Evolutionary conservation across 176 grass and related monocot species (phyloP), one percentile per base, ranked within the genome.

Genomic region (Musa troglodytarum): DNA sequence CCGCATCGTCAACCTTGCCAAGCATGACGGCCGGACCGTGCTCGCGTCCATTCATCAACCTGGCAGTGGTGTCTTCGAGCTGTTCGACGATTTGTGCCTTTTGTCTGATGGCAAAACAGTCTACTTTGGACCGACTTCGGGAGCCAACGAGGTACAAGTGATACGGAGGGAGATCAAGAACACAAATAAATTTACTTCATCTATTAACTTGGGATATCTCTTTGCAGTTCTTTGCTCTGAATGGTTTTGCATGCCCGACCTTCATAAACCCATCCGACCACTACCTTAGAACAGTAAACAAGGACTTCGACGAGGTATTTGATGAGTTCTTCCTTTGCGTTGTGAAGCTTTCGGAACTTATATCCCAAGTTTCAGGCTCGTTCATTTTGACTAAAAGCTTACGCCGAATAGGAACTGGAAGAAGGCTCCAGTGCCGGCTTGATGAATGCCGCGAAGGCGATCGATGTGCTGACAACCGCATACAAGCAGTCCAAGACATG

Each of bases 31-130:
- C 2, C 86, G 80, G 89, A 89, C 83, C 0, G 58, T 92, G 1
- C 21, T 92, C 13, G 75, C 81, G 8, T 86, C 89, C 13, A 84
- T 92, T 43, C 89, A 92, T 79, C 89, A 92, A 72, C 89, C 86
- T 4, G 63, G 85, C 23, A 81, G 80, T 71, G 85, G 83, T 9
- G 83, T 92, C 69, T 85, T 92, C 14, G 77, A 82, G 49, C 74
- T 87, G 71, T 89, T 89, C 62, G 78, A 92, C 2, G 1, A 68
- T 9, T 69, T 92, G 9, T 87, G 76, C 51, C 21, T 92, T 78
- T 67, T 92, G 5, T 78, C 87, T 43, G 70, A 63, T 0, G 87
- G 90, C 9, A 76, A 77, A 43, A 87, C 82, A 1, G 14, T 89
- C 3, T 92, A 82, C 68, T 89, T 92, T 28, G 90, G 90, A 19